phyloP scores from a whole-genome alignment of 2,329 filamentous ascomycete genomes.

The Penicillium sumatraense region DNA sequence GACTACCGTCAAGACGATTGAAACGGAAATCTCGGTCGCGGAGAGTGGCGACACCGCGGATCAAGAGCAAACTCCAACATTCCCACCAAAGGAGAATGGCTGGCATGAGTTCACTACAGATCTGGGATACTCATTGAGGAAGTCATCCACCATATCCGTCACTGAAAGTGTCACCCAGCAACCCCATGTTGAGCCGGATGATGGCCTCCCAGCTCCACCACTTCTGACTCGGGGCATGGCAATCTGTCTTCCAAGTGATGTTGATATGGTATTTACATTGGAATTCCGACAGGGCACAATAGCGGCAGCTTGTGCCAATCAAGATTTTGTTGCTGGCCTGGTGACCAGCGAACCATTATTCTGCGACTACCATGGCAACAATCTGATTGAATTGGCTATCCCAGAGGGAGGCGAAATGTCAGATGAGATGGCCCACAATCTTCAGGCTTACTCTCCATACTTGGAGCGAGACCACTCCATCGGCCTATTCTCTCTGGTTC shows the following conservation, averaged over 20 bases:
- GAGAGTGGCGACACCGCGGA: conserved; percentile 25
- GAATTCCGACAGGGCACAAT: conserved; percentile 42
- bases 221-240: conserved; percentile 42
- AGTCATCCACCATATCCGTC: conserved; percentile 48
- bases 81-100: conserved; percentile 16
- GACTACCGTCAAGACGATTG: conserved; percentile 42
- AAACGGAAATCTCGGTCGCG: conserved; percentile 46
- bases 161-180: conserved; percentile 45
- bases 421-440: conserved; percentile 12
- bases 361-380: conserved; percentile 32
- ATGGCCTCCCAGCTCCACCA: conserved; percentile 38
- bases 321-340: conserved; percentile 47
- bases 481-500: conserved; percentile 33
- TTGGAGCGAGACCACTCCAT: conserved; percentile 23
- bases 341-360: conserved; percentile 42
- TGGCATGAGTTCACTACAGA: conserved; percentile 31
- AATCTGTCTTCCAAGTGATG: conserved; percentile 39
- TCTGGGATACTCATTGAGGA: conserved; percentile 35
- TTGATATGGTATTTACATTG: conserved; percentile 35
- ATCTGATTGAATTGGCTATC: conserved; percentile 31
- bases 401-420: conserved; percentile 20
- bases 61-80: conserved; percentile 12
- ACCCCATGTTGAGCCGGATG: conserved; percentile 27
- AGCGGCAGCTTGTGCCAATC: conserved; percentile 44
- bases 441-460: conserved; percentile 19